Evolutionary conservation across 1,139 yeast species (phyloP).

Genomic region (Pichia sp.): DNA sequence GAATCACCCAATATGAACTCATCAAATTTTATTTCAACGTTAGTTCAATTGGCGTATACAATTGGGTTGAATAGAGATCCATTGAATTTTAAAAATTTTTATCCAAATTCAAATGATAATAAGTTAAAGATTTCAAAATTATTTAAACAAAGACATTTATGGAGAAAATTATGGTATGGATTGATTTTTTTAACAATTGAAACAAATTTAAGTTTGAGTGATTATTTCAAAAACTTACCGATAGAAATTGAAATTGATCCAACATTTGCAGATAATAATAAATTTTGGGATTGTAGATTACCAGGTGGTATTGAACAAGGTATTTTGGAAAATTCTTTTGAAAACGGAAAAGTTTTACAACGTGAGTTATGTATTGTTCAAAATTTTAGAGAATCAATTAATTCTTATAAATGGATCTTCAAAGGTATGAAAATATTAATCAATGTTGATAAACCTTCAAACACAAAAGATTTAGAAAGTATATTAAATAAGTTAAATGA

Average conservation of each 20-base stretch:
- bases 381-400: slow-evolving; percentile 31
- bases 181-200: slow-evolving; percentile 27
- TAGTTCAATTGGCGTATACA: slow-evolving; percentile 31
- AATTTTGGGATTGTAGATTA: slow-evolving; percentile 31
- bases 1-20: slow-evolving; percentile 31
- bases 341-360: slow-evolving; percentile 25
- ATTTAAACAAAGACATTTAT: slow-evolving; percentile 30
- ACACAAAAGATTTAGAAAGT: slow-evolving; percentile 28
- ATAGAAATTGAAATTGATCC: slow-evolving; percentile 31
- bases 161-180: slow-evolving; percentile 33
- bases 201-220: slow-evolving; percentile 30
- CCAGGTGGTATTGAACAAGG: slow-evolving; percentile 33
- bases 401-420: slow-evolving; percentile 31
- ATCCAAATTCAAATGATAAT: slow-evolving; percentile 24
- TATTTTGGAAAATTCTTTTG: slow-evolving; percentile 28
- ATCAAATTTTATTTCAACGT: slow-evolving; percentile 28
- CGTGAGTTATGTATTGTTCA: slow-evolving; percentile 33
- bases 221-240: slow-evolving; percentile 30
- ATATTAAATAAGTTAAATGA: slow-evolving; percentile 25
- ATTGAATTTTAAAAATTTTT: slow-evolving; percentile 29
- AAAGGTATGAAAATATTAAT: slow-evolving; percentile 33
- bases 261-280: slow-evolving; percentile 24
- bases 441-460: slow-evolving; percentile 31
- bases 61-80: slow-evolving; percentile 34
- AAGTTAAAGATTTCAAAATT: slow-evolving; percentile 24